These are phyloP conservation scores for Crithidia sp. DNA, from an alignment of 208 protist species.

Conservation along the genomic window DNA sequence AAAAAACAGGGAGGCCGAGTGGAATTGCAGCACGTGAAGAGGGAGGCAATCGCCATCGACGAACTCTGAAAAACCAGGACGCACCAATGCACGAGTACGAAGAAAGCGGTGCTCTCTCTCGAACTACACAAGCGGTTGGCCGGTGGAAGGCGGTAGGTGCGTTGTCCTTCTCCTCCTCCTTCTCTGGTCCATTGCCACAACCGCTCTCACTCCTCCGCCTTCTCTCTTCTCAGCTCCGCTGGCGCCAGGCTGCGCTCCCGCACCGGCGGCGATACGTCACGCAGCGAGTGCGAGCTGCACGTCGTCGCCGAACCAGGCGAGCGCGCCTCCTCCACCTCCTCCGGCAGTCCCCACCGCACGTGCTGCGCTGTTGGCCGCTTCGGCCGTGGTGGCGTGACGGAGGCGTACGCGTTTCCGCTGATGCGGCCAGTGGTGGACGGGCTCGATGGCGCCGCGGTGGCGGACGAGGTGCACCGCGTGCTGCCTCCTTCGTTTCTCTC, in stretches of 20 bases:
- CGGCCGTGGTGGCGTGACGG: slow-evolving; percentile 5
- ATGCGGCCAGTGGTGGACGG: not conserved
- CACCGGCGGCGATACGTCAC: slow-evolving; percentile 51
- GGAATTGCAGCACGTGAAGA: too few species aligned
- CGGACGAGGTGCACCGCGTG: slow-evolving; percentile 4
- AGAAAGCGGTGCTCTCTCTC: too few species aligned
- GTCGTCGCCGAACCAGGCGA: slow-evolving; percentile 23
- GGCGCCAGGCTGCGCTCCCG: slow-evolving; percentile 62
- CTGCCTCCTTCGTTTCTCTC: not conserved
- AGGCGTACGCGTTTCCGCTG: slow-evolving; percentile 1
- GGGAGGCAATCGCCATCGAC: not conserved
- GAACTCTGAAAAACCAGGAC: not conserved
- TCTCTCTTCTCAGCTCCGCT: slow-evolving; percentile 35
- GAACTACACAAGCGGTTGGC: too few species aligned
- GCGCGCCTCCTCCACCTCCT: slow-evolving; percentile 20
- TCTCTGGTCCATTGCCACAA: too few species aligned
- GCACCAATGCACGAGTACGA: too few species aligned
- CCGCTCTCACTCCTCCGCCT: not conserved
- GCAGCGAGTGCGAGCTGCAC: slow-evolving; percentile 20
- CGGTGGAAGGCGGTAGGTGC: too few species aligned
- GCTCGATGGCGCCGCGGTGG: not conserved
- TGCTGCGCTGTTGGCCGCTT: slow-evolving; percentile 4
- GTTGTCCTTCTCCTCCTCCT: too few species aligned
- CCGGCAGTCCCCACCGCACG: slow-evolving; percentile 23
- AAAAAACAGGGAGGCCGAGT: slow-evolving; percentile 8